A percentile compares a stretch with the other conserved stretches of the same genome.
phyloP scores from a whole-genome alignment of 108 stramenopile species.

The Nannochloropsis gaditana region DNA sequence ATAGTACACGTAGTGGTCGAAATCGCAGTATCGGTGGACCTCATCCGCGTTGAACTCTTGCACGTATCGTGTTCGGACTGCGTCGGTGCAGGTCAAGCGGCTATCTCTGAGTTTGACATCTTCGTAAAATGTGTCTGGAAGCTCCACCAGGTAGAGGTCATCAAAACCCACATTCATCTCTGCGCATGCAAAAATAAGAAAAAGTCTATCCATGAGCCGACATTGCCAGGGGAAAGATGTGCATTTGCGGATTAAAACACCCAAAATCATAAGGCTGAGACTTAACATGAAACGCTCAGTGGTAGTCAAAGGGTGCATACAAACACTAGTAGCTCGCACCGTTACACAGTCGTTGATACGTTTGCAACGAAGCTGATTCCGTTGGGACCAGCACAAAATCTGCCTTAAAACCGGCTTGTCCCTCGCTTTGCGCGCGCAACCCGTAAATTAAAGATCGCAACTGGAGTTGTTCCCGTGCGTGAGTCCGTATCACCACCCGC shows the following conservation, averaged over 20 bases:
- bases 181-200: not conserved
- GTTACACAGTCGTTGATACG: not conserved
- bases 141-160: not conserved
- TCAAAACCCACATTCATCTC: constrained; percentile 15
- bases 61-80: not conserved
- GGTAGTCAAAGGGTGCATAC: not conserved
- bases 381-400: constrained; percentile 6
- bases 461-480: constrained; percentile 12
- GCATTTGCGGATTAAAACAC: no score
- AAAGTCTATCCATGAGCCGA: no score
- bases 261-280: no score
- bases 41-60: not conserved
- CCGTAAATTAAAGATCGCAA: not conserved
- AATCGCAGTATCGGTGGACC: not conserved
- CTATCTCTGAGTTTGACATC: not conserved
- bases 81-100: not conserved
- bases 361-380: not conserved
- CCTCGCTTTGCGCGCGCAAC: not conserved
- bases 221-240: no score
- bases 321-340: not conserved
- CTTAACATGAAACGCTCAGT: no score
- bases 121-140: not conserved
- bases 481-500: not conserved
- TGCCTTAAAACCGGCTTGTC: not conserved
- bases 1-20: not conserved